Conservation (phyloP, 305 asterid genomes). For the Vinca major region DNA sequence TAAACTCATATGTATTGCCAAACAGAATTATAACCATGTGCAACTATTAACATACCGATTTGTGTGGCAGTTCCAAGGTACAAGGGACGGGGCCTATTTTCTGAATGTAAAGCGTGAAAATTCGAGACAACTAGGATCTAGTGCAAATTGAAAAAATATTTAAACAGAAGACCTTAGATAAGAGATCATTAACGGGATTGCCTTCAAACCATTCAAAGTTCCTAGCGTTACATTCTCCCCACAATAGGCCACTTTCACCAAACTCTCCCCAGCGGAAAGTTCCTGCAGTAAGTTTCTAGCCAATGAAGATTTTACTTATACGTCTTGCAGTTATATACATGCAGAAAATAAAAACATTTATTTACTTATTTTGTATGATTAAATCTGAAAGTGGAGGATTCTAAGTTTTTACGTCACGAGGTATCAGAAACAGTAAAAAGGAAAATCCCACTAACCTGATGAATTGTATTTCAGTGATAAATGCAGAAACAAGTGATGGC, state of each 20-base stretch:
- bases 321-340: too few relatives aligned
- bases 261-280: conserved; percentile 96
- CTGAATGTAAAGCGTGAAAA: conserved; percentile 29
- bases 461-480: conserved; percentile 65
- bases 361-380: not conserved
- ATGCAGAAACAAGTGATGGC: conserved; percentile 83
- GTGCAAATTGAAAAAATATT: conserved; percentile 15
- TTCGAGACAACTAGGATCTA: conserved; percentile 8
- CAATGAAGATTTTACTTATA: not conserved
- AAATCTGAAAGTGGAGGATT: not conserved
- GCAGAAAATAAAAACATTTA: too few relatives aligned
- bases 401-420: not conserved
- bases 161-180: conserved; percentile 52
- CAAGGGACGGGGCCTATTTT: conserved; percentile 55
- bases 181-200: conserved; percentile 50
- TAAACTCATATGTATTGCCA: conserved; percentile 6
- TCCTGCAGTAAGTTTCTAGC: conserved; percentile 38
- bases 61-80: conserved; percentile 96
- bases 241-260: conserved; percentile 94
- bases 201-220: conserved; percentile 86
- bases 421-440: conserved; percentile 2
- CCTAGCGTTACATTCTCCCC: conserved; percentile 91
- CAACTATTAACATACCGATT: conserved; percentile 49
- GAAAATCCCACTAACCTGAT: conserved; percentile 48
- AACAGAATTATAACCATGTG: conserved; percentile 9